Evolutionary conservation across 1,139 yeast species (phyloP), one percentile per base, ranked within the genome.

Genomic region (Hemisphaericaspora xylanilytica): DNA sequence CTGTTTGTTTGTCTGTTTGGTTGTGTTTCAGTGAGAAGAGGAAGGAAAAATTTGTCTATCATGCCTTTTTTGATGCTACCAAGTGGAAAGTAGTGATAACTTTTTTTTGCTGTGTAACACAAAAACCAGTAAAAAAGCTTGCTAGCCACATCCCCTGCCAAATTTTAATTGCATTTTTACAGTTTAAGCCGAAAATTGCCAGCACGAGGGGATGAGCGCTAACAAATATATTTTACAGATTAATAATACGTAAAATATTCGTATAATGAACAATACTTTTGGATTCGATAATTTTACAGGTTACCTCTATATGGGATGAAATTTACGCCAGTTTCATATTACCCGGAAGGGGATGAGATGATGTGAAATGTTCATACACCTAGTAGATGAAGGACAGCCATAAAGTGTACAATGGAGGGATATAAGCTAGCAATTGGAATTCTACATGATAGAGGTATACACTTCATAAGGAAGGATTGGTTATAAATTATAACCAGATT

Each of bases 291-390:
- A 25, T 25, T 32, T 33, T 33, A 12, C 35, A 33, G 30, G 17
- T 33, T 33, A 13, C 11, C 16, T 33, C 20, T 26, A 16, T 26
- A 18, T 27, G 36, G 36, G 27, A 34, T 28, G 36, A 34, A 21
- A 34, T 34, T 34, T 34, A 34, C 32, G 13, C 26, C 9, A 11
- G 9, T 6, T 20, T n/a, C 3, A 8, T 20, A 21, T 34, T 34
- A 34, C 36, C 36, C 36, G 36, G 36, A n/a, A n/a, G n/a, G n/a
- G n/a, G n/a, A n/a, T n/a, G n/a, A n/a, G n/a, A n/a, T n/a, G n/a
- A n/a, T n/a, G n/a, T n/a, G n/a, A n/a, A n/a, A n/a, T n/a, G n/a
- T n/a, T n/a, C n/a, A n/a, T n/a, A n/a, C n/a, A n/a, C n/a, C n/a
- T n/a, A n/a, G n/a, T n/a, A n/a, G n/a, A n/a, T n/a, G n/a, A n/a